Evolutionary conservation across 2,329 filamentous ascomycete species (phyloP), one percentile per base, ranked within the genome.

Genomic region (Hymenoscyphus fructigenus): DNA sequence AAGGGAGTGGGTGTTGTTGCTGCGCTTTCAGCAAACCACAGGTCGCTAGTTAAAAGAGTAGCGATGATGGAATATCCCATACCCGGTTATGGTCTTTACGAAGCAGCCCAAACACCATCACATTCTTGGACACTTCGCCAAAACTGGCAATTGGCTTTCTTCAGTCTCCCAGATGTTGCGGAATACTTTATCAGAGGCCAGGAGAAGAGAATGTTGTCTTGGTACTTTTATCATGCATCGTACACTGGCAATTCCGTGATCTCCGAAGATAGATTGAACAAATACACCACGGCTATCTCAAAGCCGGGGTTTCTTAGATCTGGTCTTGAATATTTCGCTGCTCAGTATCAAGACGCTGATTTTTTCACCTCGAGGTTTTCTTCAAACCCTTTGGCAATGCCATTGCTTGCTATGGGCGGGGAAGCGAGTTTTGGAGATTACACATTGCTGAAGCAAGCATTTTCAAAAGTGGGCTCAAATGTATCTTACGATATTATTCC

Each of bases 191-290:
- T 83, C 65, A 69, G 69, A 0, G 80, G 78, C 0, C 74, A 75
- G 1, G 80, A 82, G 67, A 78, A 73, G 65, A 72, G 80, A 64
- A 78, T 82, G 66, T 69, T 82, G 0, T 67, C 75, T 17, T 82
- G 80, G 81, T 82, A 81, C 59, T 82, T 82, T 63, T 82, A 73
- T 64, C 80, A 83, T 38, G 73, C 73, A 0, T 78, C 75, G 20
- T 83, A 82, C 66, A 76, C 78, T 0, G 80, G 80, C 5, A 53
- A 53, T 5, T 32, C 41, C 6, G 59, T 44, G 4, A 61, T 61
- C 12, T n/a, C 23, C 6, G 23, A 53, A n/a, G 59, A 53, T 14
- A 23, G 50, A 20, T 20, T 34, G 4, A 36, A 23, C 28, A 38
- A 28, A 26, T 38, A 56, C 23, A 20, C 28, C 14, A 26, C 23